phyloP scores from a whole-genome alignment of 148 eudicot genomes.

The Cornus suecica region DNA sequence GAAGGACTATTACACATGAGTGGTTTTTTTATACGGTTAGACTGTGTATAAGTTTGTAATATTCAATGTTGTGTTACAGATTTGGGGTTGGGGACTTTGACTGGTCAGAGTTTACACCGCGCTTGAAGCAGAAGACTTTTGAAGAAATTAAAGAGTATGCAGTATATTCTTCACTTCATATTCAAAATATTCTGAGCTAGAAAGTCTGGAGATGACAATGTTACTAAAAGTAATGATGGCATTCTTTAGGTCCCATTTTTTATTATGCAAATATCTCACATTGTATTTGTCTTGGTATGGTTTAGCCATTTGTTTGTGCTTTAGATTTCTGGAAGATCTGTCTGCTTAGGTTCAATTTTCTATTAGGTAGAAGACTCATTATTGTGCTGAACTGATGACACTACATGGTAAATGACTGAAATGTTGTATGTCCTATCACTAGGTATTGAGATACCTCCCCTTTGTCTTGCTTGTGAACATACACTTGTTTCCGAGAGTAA shows the following conservation, averaged over 20 bases:
- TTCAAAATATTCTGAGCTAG: not conserved
- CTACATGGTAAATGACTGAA: not conserved
- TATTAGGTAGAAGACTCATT: too few species aligned
- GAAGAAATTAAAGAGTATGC: slow-evolving; percentile 85
- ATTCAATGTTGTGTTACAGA: slow-evolving; percentile 32
- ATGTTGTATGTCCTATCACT: not conserved
- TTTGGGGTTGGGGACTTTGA: slow-evolving; percentile 85
- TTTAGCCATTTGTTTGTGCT: not conserved
- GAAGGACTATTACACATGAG: not conserved
- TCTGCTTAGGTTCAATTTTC: not conserved
- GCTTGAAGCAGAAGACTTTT: slow-evolving; percentile 81
- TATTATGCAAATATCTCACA: not conserved
- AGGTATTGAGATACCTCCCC: too few species aligned
- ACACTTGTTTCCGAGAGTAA: too few species aligned
- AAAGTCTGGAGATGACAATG: not conserved
- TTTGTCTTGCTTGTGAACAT: too few species aligned
- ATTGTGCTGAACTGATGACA: too few species aligned
- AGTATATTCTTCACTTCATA: not conserved
- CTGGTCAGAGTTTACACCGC: slow-evolving; percentile 82
- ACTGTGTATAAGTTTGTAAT: not conserved
- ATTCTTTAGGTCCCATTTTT: not conserved
- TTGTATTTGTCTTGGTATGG: not conserved
- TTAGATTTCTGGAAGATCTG: not conserved
- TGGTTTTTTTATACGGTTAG: not conserved
- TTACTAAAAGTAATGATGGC: not conserved